These are phyloP conservation scores for Thraustotheca clavata DNA, from an alignment of 352 stramenopile genomes.

Conservation along the genomic window DNA sequence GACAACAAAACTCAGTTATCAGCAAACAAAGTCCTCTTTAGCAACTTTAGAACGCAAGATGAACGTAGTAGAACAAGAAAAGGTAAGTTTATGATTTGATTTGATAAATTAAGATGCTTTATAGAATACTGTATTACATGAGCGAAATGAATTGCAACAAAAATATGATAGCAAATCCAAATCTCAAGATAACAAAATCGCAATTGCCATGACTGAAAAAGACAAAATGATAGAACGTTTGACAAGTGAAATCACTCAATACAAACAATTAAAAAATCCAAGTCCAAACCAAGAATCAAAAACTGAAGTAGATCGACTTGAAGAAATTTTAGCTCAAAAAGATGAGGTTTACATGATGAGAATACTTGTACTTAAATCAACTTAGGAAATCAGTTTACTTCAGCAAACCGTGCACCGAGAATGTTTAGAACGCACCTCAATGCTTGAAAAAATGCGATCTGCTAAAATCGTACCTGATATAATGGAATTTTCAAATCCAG, in stretches of 20 bases:
- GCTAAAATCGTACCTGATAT: constrained; percentile 57
- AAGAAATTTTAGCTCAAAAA: not conserved
- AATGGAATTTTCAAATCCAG: constrained; percentile 4
- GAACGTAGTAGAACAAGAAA: constrained; percentile 4
- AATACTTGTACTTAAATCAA: not conserved
- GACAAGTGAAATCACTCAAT: constrained; percentile 2
- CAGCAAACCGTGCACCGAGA: constrained; percentile 78
- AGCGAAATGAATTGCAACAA: constrained; percentile 20
- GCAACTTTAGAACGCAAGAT: constrained; percentile 17
- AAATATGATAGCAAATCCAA: constrained; percentile 19
- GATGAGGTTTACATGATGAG: not conserved
- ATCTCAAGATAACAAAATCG: not conserved
- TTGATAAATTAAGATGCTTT: constrained; percentile 18
- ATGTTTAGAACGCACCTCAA: constrained; percentile 67
- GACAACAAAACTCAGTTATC: constrained; percentile 15
- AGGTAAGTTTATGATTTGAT: not conserved
- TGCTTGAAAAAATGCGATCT: constrained; percentile 63
- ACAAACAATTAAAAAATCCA: not conserved
- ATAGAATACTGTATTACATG: constrained; percentile 15
- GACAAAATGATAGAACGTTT: not conserved
- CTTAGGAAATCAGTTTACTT: constrained; percentile 59
- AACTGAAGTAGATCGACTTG: not conserved
- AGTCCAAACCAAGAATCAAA: not conserved
- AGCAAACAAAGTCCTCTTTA: constrained; percentile 5
- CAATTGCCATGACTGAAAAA: not conserved